Evolutionary conservation across 768 basidiomycete species (phyloP).

Genomic region (Lactarius hengduanensis): DNA sequence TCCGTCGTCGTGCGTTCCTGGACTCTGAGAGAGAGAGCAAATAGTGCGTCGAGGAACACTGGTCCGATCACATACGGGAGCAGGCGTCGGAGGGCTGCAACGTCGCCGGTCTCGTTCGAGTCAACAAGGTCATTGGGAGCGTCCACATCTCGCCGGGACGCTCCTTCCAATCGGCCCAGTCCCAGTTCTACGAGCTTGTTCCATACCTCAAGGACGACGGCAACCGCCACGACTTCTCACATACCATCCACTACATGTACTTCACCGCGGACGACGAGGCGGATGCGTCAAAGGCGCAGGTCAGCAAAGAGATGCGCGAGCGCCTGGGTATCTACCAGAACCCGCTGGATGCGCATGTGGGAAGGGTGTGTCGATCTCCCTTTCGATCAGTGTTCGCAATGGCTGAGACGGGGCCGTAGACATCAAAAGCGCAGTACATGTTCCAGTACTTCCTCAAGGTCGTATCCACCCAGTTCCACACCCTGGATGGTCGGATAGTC

Average conservation of each 20-base stretch:
- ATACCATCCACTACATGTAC: constrained; percentile 74
- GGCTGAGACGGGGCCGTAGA: constrained; percentile 42
- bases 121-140: constrained; percentile 97
- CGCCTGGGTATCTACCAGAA: constrained; percentile 70
- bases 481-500: constrained; percentile 72
- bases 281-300: constrained; percentile 60
- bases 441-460: constrained; percentile 99
- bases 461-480: constrained; percentile 91
- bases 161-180: constrained; percentile 85
- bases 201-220: constrained; percentile 90
- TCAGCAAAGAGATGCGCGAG: constrained; percentile 61
- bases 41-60: constrained; percentile 91
- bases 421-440: constrained; percentile 82
- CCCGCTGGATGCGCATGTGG: constrained; percentile 71
- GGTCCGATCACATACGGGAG: constrained; percentile 90
- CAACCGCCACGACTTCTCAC: constrained; percentile 92
- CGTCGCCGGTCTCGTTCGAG: constrained; percentile 83
- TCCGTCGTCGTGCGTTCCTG: neutral
- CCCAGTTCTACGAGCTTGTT: constrained; percentile 84
- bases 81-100: constrained; percentile 96
- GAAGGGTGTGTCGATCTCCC: constrained; percentile 43
- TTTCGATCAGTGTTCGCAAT: neutral
- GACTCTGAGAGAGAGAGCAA: neutral
- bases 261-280: constrained; percentile 88
- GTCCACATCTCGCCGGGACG: constrained; percentile 93